These are phyloP conservation scores for Urochloa ruziziensis DNA, from an alignment of 176 grass and related monocot genomes.

Conservation along the genomic window DNA sequence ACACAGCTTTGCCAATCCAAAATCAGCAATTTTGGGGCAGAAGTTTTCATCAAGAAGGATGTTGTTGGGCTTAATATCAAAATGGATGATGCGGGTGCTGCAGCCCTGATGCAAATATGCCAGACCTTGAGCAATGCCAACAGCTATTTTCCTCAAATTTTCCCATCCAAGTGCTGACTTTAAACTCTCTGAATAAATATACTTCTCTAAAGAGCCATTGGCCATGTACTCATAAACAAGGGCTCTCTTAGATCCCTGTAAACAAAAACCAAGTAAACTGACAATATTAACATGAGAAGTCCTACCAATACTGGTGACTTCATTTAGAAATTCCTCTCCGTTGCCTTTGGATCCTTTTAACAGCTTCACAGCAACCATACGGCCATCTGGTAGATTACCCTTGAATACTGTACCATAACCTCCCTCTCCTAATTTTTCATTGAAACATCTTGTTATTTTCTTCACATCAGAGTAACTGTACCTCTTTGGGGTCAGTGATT, in stretches of 20 bases:
- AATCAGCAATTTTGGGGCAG: conserved; percentile 57
- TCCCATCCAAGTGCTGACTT: conserved; percentile 31
- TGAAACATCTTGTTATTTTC: conserved; percentile 52
- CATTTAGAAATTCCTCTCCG: conserved; percentile 49
- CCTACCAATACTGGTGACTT: conserved; percentile 45
- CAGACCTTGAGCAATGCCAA: conserved; percentile 51
- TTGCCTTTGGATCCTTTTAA: conserved; percentile 34
- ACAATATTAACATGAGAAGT: conserved; percentile 64
- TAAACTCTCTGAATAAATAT: conserved; percentile 46
- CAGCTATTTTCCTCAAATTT: conserved; percentile 50
- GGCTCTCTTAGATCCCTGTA: conserved; percentile 45
- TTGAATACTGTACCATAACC: conserved; percentile 55
- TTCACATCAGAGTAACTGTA: conserved; percentile 50
- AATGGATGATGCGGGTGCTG: conserved; percentile 64
- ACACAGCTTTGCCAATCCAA: conserved; percentile 60
- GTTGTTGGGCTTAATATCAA: too few species aligned
- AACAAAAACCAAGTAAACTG: conserved; percentile 45
- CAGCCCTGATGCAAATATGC: conserved; percentile 61
- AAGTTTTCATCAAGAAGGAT: conserved; percentile 56
- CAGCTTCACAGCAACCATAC: conserved; percentile 44
- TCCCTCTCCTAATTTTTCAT: conserved; percentile 54
- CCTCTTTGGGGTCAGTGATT: conserved; percentile 39
- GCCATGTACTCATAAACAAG: conserved; percentile 72
- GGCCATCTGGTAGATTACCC: conserved; percentile 35
- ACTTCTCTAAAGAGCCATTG: conserved; percentile 60